phyloP scores from a whole-genome alignment of 2,329 filamentous ascomycete genomes.

The Talaromyces piceae region DNA sequence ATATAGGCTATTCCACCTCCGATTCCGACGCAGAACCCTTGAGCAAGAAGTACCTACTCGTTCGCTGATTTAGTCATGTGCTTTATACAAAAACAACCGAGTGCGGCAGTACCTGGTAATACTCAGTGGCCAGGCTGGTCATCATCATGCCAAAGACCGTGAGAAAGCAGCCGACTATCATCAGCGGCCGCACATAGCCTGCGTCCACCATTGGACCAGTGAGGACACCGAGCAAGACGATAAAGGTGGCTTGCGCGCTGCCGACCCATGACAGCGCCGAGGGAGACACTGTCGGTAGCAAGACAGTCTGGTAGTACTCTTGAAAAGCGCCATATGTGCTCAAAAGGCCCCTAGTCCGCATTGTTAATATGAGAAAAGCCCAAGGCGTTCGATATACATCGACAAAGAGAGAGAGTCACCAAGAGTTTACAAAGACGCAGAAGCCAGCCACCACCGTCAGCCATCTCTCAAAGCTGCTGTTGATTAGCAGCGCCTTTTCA shows the following conservation, averaged over 20 bases:
- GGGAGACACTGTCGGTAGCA: slow-evolving; percentile 27
- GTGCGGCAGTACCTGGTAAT: slow-evolving; percentile 9
- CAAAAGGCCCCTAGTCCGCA: slow-evolving; percentile 28
- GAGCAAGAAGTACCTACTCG: slow-evolving; percentile 39
- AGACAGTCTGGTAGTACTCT: slow-evolving; percentile 38
- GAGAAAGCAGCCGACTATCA: slow-evolving; percentile 35
- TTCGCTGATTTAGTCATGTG: not conserved
- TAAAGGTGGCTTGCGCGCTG: slow-evolving; percentile 40
- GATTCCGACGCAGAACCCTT: slow-evolving; percentile 45
- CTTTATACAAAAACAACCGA: not conserved
- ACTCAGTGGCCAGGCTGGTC: slow-evolving; percentile 12
- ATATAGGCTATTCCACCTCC: slow-evolving; percentile 58
- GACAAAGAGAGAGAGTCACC: not conserved
- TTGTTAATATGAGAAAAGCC: not conserved
- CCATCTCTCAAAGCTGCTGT: slow-evolving; percentile 24
- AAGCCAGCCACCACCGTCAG: slow-evolving; percentile 21
- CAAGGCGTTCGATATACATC: too few species aligned
- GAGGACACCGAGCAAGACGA: slow-evolving; percentile 41
- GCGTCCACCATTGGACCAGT: slow-evolving; percentile 45
- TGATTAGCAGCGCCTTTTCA: slow-evolving; percentile 15
- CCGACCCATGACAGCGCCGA: slow-evolving; percentile 45
- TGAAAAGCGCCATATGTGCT: slow-evolving; percentile 45
- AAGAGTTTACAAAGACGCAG: slow-evolving; percentile 21
- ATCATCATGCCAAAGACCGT: slow-evolving; percentile 19
- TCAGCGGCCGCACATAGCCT: slow-evolving; percentile 35